Base-by-base conservation (phyloP, 2,329 filamentous ascomycete species). In the Ophiocordyceps camponoti-saundersi region DNA sequence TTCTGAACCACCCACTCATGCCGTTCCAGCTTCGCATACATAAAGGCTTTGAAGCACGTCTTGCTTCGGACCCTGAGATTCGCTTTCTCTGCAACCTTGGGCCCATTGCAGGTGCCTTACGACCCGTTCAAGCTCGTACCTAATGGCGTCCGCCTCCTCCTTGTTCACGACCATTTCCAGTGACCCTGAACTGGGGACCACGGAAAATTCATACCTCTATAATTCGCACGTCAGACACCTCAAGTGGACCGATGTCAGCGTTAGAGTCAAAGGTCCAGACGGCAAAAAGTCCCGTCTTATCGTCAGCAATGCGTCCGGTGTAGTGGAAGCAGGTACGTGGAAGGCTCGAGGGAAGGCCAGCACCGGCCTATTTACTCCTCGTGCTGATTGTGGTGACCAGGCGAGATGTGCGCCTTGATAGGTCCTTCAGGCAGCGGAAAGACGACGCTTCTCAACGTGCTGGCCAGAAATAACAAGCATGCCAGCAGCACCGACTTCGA, bases 391-490 rank as follows among this genome's bases (percentile, higher is more conserved):
- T 16, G 3, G 13, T 26, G 26, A 30, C 42, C 36, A 61, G 85
- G 83, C 29, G 80, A 88, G 56, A 67, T 89, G 41, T 72, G 86
- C 50, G 87, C 86, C 39, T 64, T 93, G 43, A 90, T 93, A 84
- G 87, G 87, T 22, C 85, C 85, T 10, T 73, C 68, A 30, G 75
- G 75, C 5, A 73, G 77, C 48, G 87, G 87, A 45, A 94, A 94
- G 62, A 92, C 87, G 0, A 93, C 86, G 0, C 71, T 94, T 0
- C 71, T 94, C 34, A 89, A 93, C 59, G 77, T 84, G 6, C 76
- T 93, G 15, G 85, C 87, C 7, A 75, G 77, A 5, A 56, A 61
- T 1, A 56, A 60, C 0, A 59, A 56, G 72, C 6, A 68, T 69
- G 18, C 74, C 73, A 53, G 50, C 44, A 50, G 51, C n/a, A 54